Conservation (phyloP, 768 basidiomycete species). For the Erythrobasidium yunnanense region DNA sequence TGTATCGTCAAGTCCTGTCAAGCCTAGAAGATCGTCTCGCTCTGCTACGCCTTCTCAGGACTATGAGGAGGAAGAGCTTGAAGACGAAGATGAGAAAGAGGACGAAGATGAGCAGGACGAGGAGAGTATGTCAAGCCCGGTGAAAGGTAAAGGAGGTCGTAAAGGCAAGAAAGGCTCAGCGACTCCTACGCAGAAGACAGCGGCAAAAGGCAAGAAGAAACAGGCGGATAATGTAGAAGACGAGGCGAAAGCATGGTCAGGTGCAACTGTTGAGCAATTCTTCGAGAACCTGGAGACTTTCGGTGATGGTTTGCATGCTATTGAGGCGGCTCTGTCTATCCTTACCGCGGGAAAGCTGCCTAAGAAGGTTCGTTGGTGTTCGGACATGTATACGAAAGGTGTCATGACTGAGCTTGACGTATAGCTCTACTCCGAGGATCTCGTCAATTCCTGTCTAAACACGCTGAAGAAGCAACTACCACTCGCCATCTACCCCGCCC, state of each 20-base stretch:
- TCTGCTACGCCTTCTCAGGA: constrained; percentile 43
- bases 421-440: constrained; percentile 89
- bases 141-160: not conserved
- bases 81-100: constrained; percentile 12
- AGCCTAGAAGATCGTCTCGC: constrained; percentile 42
- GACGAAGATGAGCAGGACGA: not conserved
- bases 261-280: constrained; percentile 50
- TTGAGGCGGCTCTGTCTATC: constrained; percentile 68
- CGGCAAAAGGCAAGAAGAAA: not conserved
- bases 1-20: constrained; percentile 27
- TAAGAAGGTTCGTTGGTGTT: constrained; percentile 63
- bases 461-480: constrained; percentile 70
- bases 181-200: not conserved
- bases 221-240: not conserved
- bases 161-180: not conserved
- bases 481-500: constrained; percentile 70
- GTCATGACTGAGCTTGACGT: not conserved
- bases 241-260: constrained; percentile 39
- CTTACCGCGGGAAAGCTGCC: constrained; percentile 67
- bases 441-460: constrained; percentile 65
- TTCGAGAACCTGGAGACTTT: constrained; percentile 52
- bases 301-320: constrained; percentile 64
- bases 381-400: too few species aligned
- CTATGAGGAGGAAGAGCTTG: constrained; percentile 8
- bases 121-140: not conserved